Evolutionary conservation across 768 basidiomycete genomes (phyloP).

Genomic region (Suillus cothurnatus): DNA sequence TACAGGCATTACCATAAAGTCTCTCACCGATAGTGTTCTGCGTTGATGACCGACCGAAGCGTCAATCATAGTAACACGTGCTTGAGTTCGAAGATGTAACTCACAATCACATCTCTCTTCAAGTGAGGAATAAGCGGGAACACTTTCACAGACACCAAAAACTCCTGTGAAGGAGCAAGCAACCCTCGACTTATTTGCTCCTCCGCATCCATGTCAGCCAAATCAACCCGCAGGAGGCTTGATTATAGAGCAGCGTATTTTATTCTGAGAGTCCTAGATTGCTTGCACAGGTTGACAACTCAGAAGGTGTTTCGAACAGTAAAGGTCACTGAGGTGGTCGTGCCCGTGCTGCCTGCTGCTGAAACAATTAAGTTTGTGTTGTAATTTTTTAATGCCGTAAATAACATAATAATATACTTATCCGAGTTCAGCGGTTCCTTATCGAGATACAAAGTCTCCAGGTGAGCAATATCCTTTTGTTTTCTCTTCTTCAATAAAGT

Average conservation of each 20-base stretch:
- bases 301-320: neutral
- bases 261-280: neutral
- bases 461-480: conserved; percentile 35
- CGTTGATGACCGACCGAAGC: conserved; percentile 12
- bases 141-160: conserved; percentile 65
- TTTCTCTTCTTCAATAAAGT: conserved; percentile 30
- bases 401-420: conserved; percentile 2
- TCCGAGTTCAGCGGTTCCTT: conserved; percentile 1
- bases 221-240: conserved; percentile 5
- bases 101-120: conserved; percentile 68
- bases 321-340: neutral
- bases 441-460: conserved; percentile 27
- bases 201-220: conserved; percentile 39
- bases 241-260: conserved; percentile 3
- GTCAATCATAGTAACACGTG: conserved; percentile 23
- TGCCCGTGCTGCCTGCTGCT: neutral
- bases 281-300: neutral
- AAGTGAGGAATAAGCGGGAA: conserved; percentile 80
- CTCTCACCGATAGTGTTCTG: conserved; percentile 33
- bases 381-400: conserved; percentile 2
- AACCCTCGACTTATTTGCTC: conserved; percentile 29
- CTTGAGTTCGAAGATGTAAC: conserved; percentile 32
- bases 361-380: neutral
- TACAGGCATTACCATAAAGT: neutral
- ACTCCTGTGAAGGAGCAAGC: conserved; percentile 59